Base-by-base conservation (phyloP, 148 eudicot species). In the Persicaria tinctoria region DNA sequence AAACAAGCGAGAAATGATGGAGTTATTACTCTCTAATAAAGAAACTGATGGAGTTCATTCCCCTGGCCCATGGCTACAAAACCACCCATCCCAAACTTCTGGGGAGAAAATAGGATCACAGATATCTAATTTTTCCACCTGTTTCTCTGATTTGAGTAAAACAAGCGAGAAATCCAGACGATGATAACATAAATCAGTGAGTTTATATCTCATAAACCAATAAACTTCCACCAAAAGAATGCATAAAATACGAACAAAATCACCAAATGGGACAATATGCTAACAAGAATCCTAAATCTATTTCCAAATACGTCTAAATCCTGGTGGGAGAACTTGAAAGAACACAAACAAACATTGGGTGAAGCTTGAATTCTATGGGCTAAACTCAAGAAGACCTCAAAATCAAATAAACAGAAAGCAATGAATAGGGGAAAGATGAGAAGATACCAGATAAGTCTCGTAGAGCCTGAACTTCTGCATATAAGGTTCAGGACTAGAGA, bases 401-500 rank as follows among this genome's bases (percentile, higher is more conserved):
- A 66, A 41, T 38, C 48, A 66, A 44, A 32, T 32, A 32, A 32
- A 41, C n/a, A 38, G 13, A 41, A 14, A 64, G 70, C 46, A 64
- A 66, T 66, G 41, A 13, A 66, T 27, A 47, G 38, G 16, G 55
- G 4, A 71, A 47, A 14, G 74, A 47, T n/a, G 73, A 71, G 62
- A 56, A 17, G 48, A 48, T 89, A 93, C 98, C 98, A 90, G 86
- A 77, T 62, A 86, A 84, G 98, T 90, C 78, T 93, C 86, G 56
- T 90, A 93, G 63, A 93, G 93, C 79, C 93, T 83, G 83, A 90
- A 93, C 77, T 90, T 86, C 80, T 93, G 92, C 88, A 93, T 90
- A 75, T 80, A 79, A 14, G 84, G 84, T 17, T 82, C 83, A 66
- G 81, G 78, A 62, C 82, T 17, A 70, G 82, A 72, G 55, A 78